These are phyloP conservation scores for Seiridium cupressi DNA, from an alignment of 2,329 filamentous ascomycete species.

Conservation along the genomic window DNA sequence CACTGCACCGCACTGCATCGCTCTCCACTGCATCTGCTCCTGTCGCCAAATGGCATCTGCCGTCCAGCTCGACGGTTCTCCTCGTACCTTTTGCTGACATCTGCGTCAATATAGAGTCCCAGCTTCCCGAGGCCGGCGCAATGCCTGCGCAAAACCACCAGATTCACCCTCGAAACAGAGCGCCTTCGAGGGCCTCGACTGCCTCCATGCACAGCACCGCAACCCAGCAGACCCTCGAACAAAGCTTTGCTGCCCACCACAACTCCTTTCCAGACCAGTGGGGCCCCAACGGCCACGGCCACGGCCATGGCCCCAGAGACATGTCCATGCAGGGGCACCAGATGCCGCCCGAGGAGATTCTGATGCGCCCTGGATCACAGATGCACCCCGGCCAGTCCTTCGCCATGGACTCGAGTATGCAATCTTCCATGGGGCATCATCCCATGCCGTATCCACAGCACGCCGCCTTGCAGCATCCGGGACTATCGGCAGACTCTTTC, in stretches of 20 bases:
- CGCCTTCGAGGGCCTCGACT: constrained; percentile 55
- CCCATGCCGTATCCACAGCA: constrained; percentile 43
- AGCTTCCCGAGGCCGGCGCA: constrained; percentile 28
- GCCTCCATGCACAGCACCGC: constrained; percentile 54
- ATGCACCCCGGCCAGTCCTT: constrained; percentile 50
- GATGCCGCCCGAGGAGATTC: constrained; percentile 58
- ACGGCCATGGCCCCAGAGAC: constrained; percentile 38
- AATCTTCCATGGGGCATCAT: constrained; percentile 39
- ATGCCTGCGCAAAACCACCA: constrained; percentile 35
- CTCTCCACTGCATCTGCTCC: neutral
- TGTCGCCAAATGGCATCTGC: neutral
- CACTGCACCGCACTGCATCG: neutral
- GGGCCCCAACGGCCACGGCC: constrained; percentile 36
- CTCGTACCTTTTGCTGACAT: constrained; percentile 5
- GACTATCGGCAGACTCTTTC: constrained; percentile 54
- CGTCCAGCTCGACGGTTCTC: neutral
- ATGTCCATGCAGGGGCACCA: constrained; percentile 32
- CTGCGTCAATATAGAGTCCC: constrained; percentile 19
- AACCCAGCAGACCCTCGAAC: constrained; percentile 51
- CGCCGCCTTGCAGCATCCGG: constrained; percentile 41
- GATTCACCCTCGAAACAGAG: constrained; percentile 44
- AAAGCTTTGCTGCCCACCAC: constrained; percentile 34
- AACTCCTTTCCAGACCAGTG: constrained; percentile 49
- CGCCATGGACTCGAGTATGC: constrained; percentile 49
- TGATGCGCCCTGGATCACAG: constrained; percentile 56